Evolutionary conservation across 805 yeast genomes (phyloP).

Genomic region (Candida xyloterini): DNA sequence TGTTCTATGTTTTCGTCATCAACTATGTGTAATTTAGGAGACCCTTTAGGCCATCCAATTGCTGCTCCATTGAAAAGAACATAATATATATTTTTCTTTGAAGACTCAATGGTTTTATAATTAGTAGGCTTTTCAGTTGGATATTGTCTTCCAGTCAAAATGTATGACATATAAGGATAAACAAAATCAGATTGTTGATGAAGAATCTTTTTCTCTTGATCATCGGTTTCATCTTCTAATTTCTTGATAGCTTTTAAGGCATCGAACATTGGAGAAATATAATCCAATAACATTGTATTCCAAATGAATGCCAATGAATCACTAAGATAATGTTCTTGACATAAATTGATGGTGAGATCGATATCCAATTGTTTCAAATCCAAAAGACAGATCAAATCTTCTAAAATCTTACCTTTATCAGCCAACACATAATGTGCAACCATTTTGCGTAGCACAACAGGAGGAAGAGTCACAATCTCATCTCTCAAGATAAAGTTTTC

Average conservation of each 20-base stretch:
- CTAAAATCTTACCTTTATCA: conserved; percentile 48
- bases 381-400: conserved; percentile 65
- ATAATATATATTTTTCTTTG: conserved; percentile 52
- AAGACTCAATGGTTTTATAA: conserved; percentile 31
- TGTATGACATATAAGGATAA: conserved; percentile 62
- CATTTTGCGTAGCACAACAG: conserved; percentile 58
- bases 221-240: conserved; percentile 8
- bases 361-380: conserved; percentile 71
- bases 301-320: conserved; percentile 71
- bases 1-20: conserved; percentile 24
- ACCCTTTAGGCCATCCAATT: conserved; percentile 43
- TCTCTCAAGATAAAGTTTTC: conserved; percentile 50
- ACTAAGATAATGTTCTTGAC: conserved; percentile 51
- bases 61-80: conserved; percentile 58
- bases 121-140: conserved; percentile 61
- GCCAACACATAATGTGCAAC: conserved; percentile 46
- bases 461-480: conserved; percentile 51
- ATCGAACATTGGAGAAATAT: conserved; percentile 64
- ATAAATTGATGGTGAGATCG: conserved; percentile 66
- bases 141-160: conserved; percentile 74
- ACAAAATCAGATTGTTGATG: conserved; percentile 33
- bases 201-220: conserved; percentile 8
- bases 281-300: conserved; percentile 69
- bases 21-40: conserved; percentile 35
- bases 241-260: conserved; percentile 40